Evolutionary conservation across 2,329 filamentous ascomycete species (phyloP).

Genomic region (Erysiphe neolycopersici): DNA sequence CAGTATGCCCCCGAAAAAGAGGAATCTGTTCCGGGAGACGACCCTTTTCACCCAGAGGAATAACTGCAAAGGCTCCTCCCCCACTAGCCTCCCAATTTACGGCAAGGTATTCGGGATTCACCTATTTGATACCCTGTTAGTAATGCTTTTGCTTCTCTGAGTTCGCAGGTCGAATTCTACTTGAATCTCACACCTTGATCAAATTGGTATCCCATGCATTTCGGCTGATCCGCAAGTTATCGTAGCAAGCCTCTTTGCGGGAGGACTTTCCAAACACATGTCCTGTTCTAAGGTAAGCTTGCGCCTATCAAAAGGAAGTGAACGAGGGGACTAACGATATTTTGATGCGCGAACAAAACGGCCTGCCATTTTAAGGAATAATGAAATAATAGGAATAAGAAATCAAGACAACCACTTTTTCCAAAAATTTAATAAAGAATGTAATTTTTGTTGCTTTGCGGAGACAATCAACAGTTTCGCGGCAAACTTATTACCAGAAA

Average conservation of each 20-base stretch:
- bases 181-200: constrained; percentile 42
- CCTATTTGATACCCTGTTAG: constrained; percentile 23
- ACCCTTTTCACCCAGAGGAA: constrained; percentile 69
- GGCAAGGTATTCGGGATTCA: constrained; percentile 81
- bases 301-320: constrained; percentile 1
- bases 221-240: constrained; percentile 86
- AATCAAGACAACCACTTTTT: too few relatives aligned
- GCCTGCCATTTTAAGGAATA: constrained; percentile 31
- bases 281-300: constrained; percentile 26
- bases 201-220: constrained; percentile 99
- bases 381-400: neutral
- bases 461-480: too few relatives aligned
- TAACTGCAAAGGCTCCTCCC: constrained; percentile 88
- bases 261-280: constrained; percentile 95
- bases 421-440: too few relatives aligned
- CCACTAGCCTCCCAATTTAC: constrained; percentile 98
- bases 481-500: too few relatives aligned
- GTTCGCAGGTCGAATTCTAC: neutral
- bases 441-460: too few relatives aligned
- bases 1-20: constrained; percentile 86
- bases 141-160: neutral
- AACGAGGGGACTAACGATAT: constrained; percentile 27
- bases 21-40: constrained; percentile 82
- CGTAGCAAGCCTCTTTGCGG: constrained; percentile 94
- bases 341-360: constrained; percentile 50